phyloP scores from a whole-genome alignment of 2,329 filamentous ascomycete species.

The Coniochaeta sp. region DNA sequence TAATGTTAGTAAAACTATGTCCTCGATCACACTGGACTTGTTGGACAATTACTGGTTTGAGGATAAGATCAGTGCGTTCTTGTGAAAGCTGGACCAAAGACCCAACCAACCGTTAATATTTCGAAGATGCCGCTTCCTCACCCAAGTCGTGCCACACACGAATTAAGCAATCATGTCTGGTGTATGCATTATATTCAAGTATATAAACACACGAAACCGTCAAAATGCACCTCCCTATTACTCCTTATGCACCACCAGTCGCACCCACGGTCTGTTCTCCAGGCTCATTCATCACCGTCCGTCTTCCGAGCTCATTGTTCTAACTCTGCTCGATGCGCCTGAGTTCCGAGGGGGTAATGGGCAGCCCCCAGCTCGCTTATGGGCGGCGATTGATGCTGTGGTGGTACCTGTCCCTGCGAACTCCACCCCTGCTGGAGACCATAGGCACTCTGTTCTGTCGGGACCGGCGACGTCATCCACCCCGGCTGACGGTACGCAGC shows the following conservation, averaged over 20 bases:
- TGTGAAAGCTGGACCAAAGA: no score
- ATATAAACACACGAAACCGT: neutral
- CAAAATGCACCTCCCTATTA: neutral
- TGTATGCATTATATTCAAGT: no score
- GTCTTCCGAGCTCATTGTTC: neutral
- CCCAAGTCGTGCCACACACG: no score
- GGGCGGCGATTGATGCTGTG: neutral
- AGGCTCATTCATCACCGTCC: neutral
- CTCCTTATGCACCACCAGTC: neutral
- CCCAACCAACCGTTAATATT: no score
- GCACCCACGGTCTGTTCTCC: neutral
- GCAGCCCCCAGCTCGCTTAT: neutral
- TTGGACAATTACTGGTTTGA: neutral
- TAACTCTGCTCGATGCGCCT: neutral
- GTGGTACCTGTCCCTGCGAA: neutral
- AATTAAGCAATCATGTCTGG: no score
- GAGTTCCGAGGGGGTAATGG: neutral
- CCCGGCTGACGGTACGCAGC: neutral
- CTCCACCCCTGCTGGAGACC: neutral
- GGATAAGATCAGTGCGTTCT: no score
- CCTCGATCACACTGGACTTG: neutral
- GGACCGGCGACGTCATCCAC: neutral
- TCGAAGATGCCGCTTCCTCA: no score
- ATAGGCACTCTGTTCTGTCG: neutral
- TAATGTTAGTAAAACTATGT: neutral